Percentiles rank a stretch among this genome's conserved stretches.
These are phyloP conservation scores for Elaeis oleifera DNA, from an alignment of 202 grass and related monocot species.

Conservation along the genomic window DNA sequence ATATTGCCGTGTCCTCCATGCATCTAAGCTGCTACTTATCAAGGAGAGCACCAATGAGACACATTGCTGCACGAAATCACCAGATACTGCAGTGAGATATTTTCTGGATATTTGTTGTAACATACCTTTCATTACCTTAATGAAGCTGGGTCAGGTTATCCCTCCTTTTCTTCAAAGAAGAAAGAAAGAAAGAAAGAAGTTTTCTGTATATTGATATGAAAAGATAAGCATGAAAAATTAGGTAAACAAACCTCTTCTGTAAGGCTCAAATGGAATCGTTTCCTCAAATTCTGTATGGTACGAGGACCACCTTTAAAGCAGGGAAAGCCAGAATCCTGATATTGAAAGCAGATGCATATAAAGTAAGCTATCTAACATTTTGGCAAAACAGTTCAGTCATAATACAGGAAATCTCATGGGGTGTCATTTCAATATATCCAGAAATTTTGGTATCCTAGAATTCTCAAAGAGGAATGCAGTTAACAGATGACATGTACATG, in stretches of 20 bases:
- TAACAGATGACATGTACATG: too few relatives aligned
- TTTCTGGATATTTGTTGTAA: background rate
- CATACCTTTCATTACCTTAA: too few relatives aligned
- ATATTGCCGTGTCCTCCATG: slow-evolving; percentile 93
- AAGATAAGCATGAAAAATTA: background rate
- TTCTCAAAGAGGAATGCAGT: too few relatives aligned
- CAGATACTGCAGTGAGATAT: slow-evolving; percentile 6
- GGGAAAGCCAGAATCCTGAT: slow-evolving; percentile 90
- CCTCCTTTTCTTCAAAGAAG: too few relatives aligned
- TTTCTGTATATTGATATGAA: too few relatives aligned
- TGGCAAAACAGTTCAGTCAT: too few relatives aligned
- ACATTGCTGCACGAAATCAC: slow-evolving; percentile 71
- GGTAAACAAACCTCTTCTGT: slow-evolving; percentile 77
- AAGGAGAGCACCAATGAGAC: slow-evolving; percentile 94
- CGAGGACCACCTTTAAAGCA: slow-evolving; percentile 93
- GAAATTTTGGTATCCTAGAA: too few relatives aligned
- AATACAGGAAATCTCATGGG: too few relatives aligned
- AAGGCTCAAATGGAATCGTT: slow-evolving; percentile 93
- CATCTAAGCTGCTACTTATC: slow-evolving; percentile 99
- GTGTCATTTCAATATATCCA: too few relatives aligned
- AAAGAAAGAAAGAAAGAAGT: too few relatives aligned
- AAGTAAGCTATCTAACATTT: too few relatives aligned
- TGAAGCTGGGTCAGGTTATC: too few relatives aligned
- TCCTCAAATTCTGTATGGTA: slow-evolving; percentile 95
- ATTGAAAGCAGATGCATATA: background rate